phyloP scores from a whole-genome alignment of 2,329 filamentous ascomycete genomes.

The Penicillium sumatraense region DNA sequence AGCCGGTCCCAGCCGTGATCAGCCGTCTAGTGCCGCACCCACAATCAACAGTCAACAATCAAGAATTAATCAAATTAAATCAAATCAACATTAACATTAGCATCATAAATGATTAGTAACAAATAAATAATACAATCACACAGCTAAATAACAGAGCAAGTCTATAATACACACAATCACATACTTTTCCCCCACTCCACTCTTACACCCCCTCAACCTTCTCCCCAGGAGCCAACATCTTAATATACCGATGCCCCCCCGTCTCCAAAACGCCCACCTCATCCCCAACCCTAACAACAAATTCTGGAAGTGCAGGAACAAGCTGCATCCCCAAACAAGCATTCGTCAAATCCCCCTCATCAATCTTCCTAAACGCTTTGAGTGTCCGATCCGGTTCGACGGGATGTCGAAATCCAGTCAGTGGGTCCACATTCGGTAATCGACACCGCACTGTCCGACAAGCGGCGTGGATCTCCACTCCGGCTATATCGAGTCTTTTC shows the following conservation, averaged over 20 bases:
- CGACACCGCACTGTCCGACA: constrained; percentile 64
- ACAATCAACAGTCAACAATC: no score
- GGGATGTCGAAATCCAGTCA: constrained; percentile 55
- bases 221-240: constrained; percentile 42
- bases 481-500: constrained; percentile 55
- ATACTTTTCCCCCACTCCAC: not conserved
- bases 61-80: not conserved
- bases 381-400: constrained; percentile 55
- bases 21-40: not conserved
- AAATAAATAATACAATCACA: not conserved
- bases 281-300: constrained; percentile 44
- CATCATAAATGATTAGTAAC: not conserved
- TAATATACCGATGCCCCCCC: constrained; percentile 50
- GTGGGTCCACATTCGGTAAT: constrained; percentile 63
- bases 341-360: constrained; percentile 53
- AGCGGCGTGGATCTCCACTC: constrained; percentile 49
- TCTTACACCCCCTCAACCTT: constrained; percentile 33
- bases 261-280: constrained; percentile 45
- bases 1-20: not conserved
- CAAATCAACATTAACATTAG: not conserved
- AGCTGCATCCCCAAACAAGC: constrained; percentile 61
- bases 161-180: not conserved
- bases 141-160: not conserved
- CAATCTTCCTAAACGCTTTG: constrained; percentile 55
- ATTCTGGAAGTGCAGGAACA: constrained; percentile 41